Percentiles rank a stretch among this genome's conserved stretches.
phyloP scores from a whole-genome alignment of 768 basidiomycete genomes.

The Psilocybe sp. region DNA sequence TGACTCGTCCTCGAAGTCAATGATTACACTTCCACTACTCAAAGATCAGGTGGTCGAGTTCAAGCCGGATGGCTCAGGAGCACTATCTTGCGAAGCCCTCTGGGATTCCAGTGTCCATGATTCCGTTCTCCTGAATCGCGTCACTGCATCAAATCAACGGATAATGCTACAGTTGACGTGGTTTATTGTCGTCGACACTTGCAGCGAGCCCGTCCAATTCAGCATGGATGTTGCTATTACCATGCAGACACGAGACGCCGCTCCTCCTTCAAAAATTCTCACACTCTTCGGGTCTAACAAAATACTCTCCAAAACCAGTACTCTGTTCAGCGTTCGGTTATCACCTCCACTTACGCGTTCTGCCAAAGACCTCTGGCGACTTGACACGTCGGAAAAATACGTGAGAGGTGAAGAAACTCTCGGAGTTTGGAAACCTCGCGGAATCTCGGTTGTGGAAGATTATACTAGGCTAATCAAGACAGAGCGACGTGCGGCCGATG shows the following conservation, averaged over 20 bases:
- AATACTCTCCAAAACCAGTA: conserved; percentile 73
- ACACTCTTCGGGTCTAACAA: conserved; percentile 77
- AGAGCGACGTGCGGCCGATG: conserved; percentile 79
- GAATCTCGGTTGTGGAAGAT: conserved; percentile 87
- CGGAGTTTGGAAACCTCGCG: conserved; percentile 82
- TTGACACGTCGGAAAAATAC: conserved; percentile 94
- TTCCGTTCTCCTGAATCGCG: conserved; percentile 79
- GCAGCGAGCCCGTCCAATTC: conserved; percentile 86
- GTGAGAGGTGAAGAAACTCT: conserved; percentile 89
- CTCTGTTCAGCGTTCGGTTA: conserved; percentile 80
- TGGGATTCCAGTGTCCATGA: conserved; percentile 97
- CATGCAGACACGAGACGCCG: conserved; percentile 82
- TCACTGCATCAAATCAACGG: conserved; percentile 75
- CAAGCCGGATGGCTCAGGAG: conserved; percentile 80
- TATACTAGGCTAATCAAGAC: conserved; percentile 69
- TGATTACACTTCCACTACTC: conserved; percentile 71
- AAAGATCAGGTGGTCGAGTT: conserved; percentile 74
- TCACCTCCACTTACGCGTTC: conserved; percentile 84
- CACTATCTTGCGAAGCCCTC: conserved; percentile 63
- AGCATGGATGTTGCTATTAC: conserved; percentile 82
- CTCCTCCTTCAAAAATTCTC: conserved; percentile 75
- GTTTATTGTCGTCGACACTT: conserved; percentile 79
- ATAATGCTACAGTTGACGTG: conserved; percentile 77
- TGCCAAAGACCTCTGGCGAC: conserved; percentile 86
- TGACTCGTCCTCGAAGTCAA: conserved; percentile 68